Evolutionary conservation across 306 rosid genomes (phyloP), one percentile per base, ranked within the genome.

Genomic region (Prosopis cineraria): DNA sequence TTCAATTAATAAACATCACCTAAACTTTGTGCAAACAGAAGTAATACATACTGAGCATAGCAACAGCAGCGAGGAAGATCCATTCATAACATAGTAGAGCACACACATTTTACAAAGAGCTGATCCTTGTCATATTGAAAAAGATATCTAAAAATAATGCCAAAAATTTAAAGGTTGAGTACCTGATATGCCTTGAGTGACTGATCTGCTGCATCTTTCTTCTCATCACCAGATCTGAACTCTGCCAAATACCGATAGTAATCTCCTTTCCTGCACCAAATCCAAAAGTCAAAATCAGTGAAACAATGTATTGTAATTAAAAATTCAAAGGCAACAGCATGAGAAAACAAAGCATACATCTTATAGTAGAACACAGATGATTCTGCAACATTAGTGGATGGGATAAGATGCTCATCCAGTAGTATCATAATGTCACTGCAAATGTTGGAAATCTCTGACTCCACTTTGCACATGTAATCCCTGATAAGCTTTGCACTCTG

Each of bases 321-420:
- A 13, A 58, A 58, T 9, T 14, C 36, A 27, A 17, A 64, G n/a
- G 56, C 3, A 44, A 17, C 2, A 2, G 3, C 9, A 72, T 22
- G 55, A 75, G 67, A 70, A 2, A 53, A 62, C 29, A 64, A 63
- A 40, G 24, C 83, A 55, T 81, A 85, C 88, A 85, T 85, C 76
- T 85, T 81, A 78, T 81, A 81, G 67, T 85, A 85, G 67, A 81
- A 84, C 55, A 84, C 78, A 0, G 78, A 78, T 36, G 88, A 78
- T 66, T 81, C 85, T 0, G 76, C 64, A 65, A 78, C 7, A 66
- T 64, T 78, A 70, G 83, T 78, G 30, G 88, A 85, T 20, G 88
- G 85, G 24, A 85, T 85, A 70, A 81, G 88, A 81, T 85, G 88
- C 77, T 85, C 88, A 70, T 85, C 85, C 20, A 81, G 73, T 48